Conservation (phyloP, 73 alveolate genomes). For the Paraurostyla sp. region DNA sequence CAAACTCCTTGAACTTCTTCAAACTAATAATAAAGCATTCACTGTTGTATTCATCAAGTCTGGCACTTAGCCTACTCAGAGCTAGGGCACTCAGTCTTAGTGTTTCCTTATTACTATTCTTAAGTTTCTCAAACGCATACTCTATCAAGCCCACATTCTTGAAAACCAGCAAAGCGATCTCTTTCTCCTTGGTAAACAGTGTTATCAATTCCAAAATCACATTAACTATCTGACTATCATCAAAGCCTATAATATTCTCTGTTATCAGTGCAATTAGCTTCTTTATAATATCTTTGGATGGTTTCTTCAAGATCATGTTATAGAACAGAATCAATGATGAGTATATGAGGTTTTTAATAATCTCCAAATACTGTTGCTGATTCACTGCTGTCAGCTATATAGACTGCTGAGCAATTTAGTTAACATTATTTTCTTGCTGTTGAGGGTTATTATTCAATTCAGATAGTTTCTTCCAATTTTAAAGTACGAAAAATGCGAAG, state of each 20-base stretch:
- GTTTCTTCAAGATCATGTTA: constrained; percentile 41
- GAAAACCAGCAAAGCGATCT: constrained; percentile 47
- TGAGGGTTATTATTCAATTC: constrained; percentile 37
- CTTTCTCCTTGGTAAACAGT: constrained; percentile 61
- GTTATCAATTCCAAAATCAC: constrained; percentile 60
- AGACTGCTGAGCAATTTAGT: neutral
- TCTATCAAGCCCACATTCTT: constrained; percentile 16
- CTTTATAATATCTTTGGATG: neutral
- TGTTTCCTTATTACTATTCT: constrained; percentile 48
- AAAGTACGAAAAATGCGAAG: constrained; percentile 21
- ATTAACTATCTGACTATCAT: constrained; percentile 60
- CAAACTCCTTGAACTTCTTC: constrained; percentile 54
- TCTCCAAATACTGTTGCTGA: neutral
- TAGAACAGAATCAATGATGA: constrained; percentile 66
- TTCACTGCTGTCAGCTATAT: neutral
- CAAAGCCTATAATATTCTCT: constrained; percentile 48
- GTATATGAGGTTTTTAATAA: constrained; percentile 61
- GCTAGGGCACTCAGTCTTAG: constrained; percentile 65
- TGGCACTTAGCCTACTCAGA: constrained; percentile 64
- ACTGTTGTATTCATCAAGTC: constrained; percentile 24
- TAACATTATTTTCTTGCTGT: neutral
- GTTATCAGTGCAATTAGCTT: neutral
- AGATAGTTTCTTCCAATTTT: neutral
- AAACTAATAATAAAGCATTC: constrained; percentile 44
- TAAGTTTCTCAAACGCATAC: constrained; percentile 53